These are phyloP conservation scores for Phytopythium sindhum DNA, from an alignment of 352 stramenopile genomes.

Conservation along the genomic window DNA sequence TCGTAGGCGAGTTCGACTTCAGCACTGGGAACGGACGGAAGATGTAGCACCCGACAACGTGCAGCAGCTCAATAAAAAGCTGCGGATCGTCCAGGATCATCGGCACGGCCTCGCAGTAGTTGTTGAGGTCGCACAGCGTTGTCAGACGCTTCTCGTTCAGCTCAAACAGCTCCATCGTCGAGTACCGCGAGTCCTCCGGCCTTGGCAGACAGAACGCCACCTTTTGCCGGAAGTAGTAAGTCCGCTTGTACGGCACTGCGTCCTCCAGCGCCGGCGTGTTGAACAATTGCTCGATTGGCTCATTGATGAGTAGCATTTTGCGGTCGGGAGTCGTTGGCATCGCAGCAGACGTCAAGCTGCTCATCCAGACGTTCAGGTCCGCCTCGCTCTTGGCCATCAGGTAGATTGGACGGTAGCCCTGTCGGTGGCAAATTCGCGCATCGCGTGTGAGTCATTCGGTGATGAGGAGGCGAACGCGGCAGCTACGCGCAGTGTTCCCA, in stretches of 20 bases:
- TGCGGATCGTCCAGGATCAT: slow-evolving; percentile 80
- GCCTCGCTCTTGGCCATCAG: slow-evolving; percentile 85
- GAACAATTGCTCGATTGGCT: slow-evolving; percentile 66
- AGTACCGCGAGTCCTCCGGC: slow-evolving; percentile 42
- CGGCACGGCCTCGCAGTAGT: slow-evolving; percentile 79
- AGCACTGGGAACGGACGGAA: slow-evolving; percentile 71
- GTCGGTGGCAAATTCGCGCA: slow-evolving; percentile 2
- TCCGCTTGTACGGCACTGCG: slow-evolving; percentile 76
- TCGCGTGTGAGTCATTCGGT: background rate
- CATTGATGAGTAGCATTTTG: slow-evolving; percentile 59
- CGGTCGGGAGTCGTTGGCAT: slow-evolving; percentile 70
- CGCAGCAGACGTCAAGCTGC: slow-evolving; percentile 72
- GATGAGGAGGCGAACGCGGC: background rate
- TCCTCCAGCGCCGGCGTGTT: slow-evolving; percentile 78
- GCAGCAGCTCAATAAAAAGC: slow-evolving; percentile 77
- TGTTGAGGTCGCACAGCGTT: slow-evolving; percentile 82
- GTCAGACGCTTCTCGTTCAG: slow-evolving; percentile 81
- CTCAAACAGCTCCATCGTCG: slow-evolving; percentile 69
- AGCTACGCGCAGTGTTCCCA: background rate
- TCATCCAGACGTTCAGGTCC: slow-evolving; percentile 84
- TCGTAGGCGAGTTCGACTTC: slow-evolving; percentile 47
- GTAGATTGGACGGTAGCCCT: slow-evolving; percentile 81
- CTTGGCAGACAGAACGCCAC: slow-evolving; percentile 76
- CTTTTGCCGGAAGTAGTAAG: slow-evolving; percentile 84
- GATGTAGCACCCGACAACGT: slow-evolving; percentile 79